phyloP scores from a whole-genome alignment of 139 green algal genomes.

The Spirogloea muscicola region DNA sequence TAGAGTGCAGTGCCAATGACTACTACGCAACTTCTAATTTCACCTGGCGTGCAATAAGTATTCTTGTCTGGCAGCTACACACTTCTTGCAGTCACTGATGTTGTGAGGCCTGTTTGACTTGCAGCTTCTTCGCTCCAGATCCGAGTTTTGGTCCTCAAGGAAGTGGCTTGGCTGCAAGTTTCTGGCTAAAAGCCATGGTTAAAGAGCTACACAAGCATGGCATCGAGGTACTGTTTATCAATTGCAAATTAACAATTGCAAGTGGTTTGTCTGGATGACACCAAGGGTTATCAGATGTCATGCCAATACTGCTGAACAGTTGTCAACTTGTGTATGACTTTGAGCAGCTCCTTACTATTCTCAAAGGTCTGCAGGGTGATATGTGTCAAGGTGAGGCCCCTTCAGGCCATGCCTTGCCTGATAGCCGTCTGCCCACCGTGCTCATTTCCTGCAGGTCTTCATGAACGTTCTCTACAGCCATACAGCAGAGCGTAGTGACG shows the following conservation, averaged over 20 bases:
- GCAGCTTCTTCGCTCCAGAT: conserved; percentile 89
- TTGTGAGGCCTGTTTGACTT: too few relatives aligned
- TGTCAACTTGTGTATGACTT: not conserved
- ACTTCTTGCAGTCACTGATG: too few relatives aligned
- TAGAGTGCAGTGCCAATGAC: too few relatives aligned
- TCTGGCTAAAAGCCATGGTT: conserved; percentile 90
- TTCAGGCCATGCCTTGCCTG: too few relatives aligned
- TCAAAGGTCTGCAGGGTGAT: not conserved
- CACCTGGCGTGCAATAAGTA: too few relatives aligned
- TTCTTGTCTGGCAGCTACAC: too few relatives aligned
- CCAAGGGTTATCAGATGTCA: not conserved
- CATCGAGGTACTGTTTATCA: conserved; percentile 72
- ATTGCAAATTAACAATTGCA: not conserved
- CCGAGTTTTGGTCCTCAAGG: conserved; percentile 56
- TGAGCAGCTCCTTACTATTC: not conserved
- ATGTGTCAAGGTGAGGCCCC: too few relatives aligned
- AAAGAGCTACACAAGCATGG: conserved; percentile 75
- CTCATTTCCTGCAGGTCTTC: conserved; percentile 69
- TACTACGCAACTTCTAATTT: too few relatives aligned
- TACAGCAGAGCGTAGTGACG: conserved; percentile 93
- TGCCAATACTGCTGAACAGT: too few relatives aligned
- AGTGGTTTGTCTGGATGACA: not conserved
- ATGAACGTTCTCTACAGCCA: conserved; percentile 99
- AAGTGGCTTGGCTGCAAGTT: conserved; percentile 12
- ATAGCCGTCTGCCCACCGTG: too few relatives aligned